Evolutionary conservation across 768 basidiomycete genomes (phyloP).

Genomic region (Naganishia kalamii): DNA sequence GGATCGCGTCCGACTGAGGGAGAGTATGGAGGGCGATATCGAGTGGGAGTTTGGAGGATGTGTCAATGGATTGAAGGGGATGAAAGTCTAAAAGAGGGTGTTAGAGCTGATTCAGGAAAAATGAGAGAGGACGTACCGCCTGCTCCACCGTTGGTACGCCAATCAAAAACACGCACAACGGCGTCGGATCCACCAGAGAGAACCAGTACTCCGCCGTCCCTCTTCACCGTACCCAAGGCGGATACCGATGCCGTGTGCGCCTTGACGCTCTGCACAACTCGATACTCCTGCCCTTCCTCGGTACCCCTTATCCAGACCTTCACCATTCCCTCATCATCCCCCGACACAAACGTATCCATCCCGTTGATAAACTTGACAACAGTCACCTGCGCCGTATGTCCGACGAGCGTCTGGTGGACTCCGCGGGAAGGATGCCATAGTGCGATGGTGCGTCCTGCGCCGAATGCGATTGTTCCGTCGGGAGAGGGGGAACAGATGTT

Average conservation of each 20-base stretch:
- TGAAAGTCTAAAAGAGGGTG: constrained; percentile 21
- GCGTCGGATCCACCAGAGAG: constrained; percentile 81
- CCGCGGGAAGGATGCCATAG: constrained; percentile 59
- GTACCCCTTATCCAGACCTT: constrained; percentile 65
- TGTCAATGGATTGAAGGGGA: constrained; percentile 28
- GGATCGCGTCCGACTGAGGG: constrained; percentile 60
- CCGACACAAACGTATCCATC: constrained; percentile 54
- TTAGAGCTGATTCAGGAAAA: constrained; percentile 27
- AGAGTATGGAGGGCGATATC: constrained; percentile 60
- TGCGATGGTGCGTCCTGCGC: constrained; percentile 55
- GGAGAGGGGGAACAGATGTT: constrained; percentile 33
- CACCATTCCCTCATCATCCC: constrained; percentile 68
- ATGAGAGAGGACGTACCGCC: background rate
- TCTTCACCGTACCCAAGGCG: constrained; percentile 52
- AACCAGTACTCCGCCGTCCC: constrained; percentile 46
- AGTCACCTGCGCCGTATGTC: constrained; percentile 68
- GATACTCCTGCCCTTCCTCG: too few species aligned
- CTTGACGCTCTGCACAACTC: constrained; percentile 47
- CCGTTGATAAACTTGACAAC: constrained; percentile 61
- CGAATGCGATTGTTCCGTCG: constrained; percentile 53
- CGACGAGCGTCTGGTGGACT: constrained; percentile 64
- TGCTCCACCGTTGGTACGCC: constrained; percentile 37
- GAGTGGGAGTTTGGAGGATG: constrained; percentile 66
- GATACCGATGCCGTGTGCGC: constrained; percentile 68
- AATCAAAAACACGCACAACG: constrained; percentile 65